Base-by-base conservation (phyloP, 176 grass and related monocot species). In the Lolium multiflorum region DNA sequence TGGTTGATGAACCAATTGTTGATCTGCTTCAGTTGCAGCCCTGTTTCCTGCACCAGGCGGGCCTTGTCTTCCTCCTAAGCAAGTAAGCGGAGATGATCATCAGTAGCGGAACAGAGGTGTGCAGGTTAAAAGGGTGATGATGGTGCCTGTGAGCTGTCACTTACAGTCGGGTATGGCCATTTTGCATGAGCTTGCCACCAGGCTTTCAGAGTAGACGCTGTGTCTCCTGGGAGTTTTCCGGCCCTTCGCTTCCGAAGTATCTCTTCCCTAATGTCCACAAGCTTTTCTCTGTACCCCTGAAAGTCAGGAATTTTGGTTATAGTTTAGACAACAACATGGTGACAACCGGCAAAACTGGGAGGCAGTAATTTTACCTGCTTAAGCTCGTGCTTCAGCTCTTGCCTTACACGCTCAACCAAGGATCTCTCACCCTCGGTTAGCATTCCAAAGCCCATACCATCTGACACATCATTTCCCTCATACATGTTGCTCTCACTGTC, bases 1-100 rank as follows among this genome's bases (percentile, higher is more conserved):
- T 98, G 96, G 80, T 98, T 98, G 83, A 98, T 98, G 60, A 98
- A 98, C 96, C 96, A 98, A 56, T 98, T 98, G 85, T 98, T 98
- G 41, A 98, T 98, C 78, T 98, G 96, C 88, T 98, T 98, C 22
- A 98, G 90, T 75, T 98, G 96, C 52, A 98, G 46, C 38, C 96
- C 96, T 77, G 96, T 96, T 86, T 98, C 96, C 76, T 98, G 93
- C 38, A 98, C 96, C 76, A 98, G 85, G 16, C 86, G 80, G 39
- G 93, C 93, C 58, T 98, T 98, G 81, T 98, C 96, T 65, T 98
- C 96, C 87, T 98, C 96, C 96, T 98, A 88, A 41, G 67, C 18
- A 39, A 82, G 71, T 44, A 44, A 37, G 4, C 20, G 5, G 48
- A 67, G 4, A 81, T 81, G 47, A 14, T 52, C 79, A 41, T 73